A percentile compares a stretch with the other conserved stretches of the same genome.
phyloP scores from a whole-genome alignment of 108 stramenopile genomes.

The Pseudonitzschia pungens region DNA sequence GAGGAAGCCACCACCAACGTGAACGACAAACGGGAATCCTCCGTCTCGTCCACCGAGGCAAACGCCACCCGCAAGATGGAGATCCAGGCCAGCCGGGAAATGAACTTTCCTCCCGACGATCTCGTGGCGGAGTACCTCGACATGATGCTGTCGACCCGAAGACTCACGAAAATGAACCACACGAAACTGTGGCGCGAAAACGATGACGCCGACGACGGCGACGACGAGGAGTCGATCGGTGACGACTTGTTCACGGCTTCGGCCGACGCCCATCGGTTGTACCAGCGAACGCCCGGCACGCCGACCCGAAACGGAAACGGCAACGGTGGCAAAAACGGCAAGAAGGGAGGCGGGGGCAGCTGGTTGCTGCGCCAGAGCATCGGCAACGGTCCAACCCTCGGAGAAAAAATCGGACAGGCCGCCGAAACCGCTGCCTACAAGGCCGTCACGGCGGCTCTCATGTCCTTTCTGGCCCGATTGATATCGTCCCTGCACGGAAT shows the following conservation, averaged over 20 bases:
- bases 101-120: constrained; percentile 81
- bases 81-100: constrained; percentile 41
- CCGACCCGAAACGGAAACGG: constrained; percentile 20
- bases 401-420: constrained; percentile 84
- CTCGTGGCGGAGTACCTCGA: constrained; percentile 84
- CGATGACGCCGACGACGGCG: constrained; percentile 62
- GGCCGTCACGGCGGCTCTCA: constrained; percentile 69
- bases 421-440: constrained; percentile 83
- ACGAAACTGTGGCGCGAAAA: constrained; percentile 77
- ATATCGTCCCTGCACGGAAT: constrained; percentile 79
- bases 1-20: constrained; percentile 30
- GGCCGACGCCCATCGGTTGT: constrained; percentile 60
- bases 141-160: constrained; percentile 59
- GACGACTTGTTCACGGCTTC: constrained; percentile 69
- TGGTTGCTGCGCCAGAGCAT: constrained; percentile 82
- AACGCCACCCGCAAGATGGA: constrained; percentile 25
- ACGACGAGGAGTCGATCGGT: constrained; percentile 65
- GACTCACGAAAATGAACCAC: constrained; percentile 79
- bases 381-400: constrained; percentile 68
- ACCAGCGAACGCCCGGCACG: constrained; percentile 30
- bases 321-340: constrained; percentile 11
- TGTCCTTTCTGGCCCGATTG: constrained; percentile 70
- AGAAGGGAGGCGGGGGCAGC: constrained; percentile 69
- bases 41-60: background rate
- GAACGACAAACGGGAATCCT: background rate